Percentiles rank a stretch among this genome's conserved stretches.
phyloP scores from a whole-genome alignment of 2,329 filamentous ascomycete species.

The Penicillium sp. region DNA sequence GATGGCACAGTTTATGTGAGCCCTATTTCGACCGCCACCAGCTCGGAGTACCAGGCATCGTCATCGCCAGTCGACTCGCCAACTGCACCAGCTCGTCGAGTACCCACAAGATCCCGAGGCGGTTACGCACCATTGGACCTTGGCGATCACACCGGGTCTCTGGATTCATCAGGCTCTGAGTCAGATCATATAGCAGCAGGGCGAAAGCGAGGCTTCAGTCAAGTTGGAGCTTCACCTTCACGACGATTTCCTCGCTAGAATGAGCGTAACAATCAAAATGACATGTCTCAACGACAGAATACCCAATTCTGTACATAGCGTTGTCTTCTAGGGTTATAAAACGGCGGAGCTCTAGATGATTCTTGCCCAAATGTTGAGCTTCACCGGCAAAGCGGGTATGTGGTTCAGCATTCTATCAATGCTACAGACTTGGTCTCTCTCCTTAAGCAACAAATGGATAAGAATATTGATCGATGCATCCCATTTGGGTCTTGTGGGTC shows the following conservation, averaged over 20 bases:
- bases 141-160: neutral
- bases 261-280: neutral
- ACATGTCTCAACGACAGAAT: neutral
- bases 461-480: constrained; percentile 25
- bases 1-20: neutral
- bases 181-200: neutral
- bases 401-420: constrained; percentile 14
- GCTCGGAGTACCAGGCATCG: neutral
- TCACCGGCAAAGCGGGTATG: constrained; percentile 8
- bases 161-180: constrained; percentile 17
- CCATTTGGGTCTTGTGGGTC: constrained; percentile 20
- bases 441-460: constrained; percentile 27
- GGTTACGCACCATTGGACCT: neutral
- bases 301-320: constrained; percentile 24
- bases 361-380: constrained; percentile 25
- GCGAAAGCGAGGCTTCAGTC: constrained; percentile 21
- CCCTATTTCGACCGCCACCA: neutral
- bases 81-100: neutral
- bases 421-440: constrained; percentile 14
- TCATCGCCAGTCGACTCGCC: neutral
- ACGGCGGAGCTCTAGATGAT: constrained; percentile 19
- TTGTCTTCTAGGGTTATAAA: constrained; percentile 27
- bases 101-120: neutral
- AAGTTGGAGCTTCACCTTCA: constrained; percentile 23
- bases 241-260: neutral